Evolutionary conservation across 768 basidiomycete species (phyloP).

Genomic region (Boletus fagicola): DNA sequence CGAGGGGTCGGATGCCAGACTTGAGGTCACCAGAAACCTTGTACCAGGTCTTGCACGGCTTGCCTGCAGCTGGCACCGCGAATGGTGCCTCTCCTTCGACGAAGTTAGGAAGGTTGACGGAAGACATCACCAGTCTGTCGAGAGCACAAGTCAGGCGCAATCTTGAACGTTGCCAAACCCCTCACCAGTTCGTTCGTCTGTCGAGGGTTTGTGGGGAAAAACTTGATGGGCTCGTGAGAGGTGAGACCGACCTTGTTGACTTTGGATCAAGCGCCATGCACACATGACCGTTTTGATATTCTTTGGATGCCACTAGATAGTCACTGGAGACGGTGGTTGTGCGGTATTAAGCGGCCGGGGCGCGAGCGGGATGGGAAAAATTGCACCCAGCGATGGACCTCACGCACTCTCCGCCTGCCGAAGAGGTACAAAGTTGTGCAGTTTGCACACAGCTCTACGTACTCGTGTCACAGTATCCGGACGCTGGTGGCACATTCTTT

Average conservation of each 20-base stretch:
- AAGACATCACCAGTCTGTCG: slow-evolving; percentile 20
- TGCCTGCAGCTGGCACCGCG: slow-evolving; percentile 25
- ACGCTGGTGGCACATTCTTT: not conserved
- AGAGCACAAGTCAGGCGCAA: not conserved
- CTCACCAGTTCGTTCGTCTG: not conserved
- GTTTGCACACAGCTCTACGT: not conserved
- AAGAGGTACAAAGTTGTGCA: not conserved
- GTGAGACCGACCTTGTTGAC: not conserved
- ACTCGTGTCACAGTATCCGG: not conserved
- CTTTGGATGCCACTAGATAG: too few relatives aligned
- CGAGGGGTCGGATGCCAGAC: slow-evolving; percentile 39
- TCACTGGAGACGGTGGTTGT: not conserved
- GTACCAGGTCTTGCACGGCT: slow-evolving; percentile 49
- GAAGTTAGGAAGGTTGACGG: slow-evolving; percentile 28
- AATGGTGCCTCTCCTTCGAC: slow-evolving; percentile 33
- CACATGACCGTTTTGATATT: not conserved
- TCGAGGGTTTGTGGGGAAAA: not conserved
- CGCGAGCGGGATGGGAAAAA: not conserved
- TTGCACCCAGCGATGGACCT: not conserved
- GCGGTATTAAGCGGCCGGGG: not conserved
- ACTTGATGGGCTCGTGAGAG: not conserved
- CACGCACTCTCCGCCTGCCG: not conserved
- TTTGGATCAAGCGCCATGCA: not conserved
- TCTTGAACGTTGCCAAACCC: not conserved
- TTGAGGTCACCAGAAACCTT: slow-evolving; percentile 46